Conservation (phyloP, 345 rosid species). For the Raphanus raphanistrum region DNA sequence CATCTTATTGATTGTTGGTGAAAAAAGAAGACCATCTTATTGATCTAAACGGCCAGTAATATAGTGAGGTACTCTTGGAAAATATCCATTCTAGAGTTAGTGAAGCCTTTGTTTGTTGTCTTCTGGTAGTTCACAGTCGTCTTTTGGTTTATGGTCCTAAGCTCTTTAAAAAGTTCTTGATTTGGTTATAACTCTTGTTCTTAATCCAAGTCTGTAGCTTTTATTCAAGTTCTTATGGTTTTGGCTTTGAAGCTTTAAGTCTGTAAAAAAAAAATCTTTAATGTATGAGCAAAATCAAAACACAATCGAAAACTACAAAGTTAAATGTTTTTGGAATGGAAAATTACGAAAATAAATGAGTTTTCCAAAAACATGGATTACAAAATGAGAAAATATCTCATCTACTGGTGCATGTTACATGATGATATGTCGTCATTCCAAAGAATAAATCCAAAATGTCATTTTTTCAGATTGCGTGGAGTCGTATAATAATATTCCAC, state of each 20-base stretch:
- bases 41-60: no score
- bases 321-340: no score
- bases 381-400: conserved; percentile 20
- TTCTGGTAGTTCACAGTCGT: neutral
- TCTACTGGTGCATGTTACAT: neutral
- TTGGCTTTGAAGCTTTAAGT: neutral
- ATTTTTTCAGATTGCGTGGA: conserved; percentile 21
- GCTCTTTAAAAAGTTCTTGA: conserved; percentile 14
- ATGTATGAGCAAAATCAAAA: neutral
- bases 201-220: neutral
- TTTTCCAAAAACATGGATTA: neutral
- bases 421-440: neutral
- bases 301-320: neutral
- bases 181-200: neutral
- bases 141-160: conserved; percentile 13
- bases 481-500: conserved; percentile 6
- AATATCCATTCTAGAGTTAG: no score
- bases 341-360: neutral
- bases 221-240: neutral
- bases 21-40: no score
- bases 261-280: conserved; percentile 12
- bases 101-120: neutral
- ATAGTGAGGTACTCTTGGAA: no score
- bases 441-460: conserved; percentile 8
- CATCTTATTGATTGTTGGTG: no score